Evolutionary conservation across 495 filamentous ascomycete genomes (phyloP).

Genomic region (Trichoderma orchidacearum): DNA sequence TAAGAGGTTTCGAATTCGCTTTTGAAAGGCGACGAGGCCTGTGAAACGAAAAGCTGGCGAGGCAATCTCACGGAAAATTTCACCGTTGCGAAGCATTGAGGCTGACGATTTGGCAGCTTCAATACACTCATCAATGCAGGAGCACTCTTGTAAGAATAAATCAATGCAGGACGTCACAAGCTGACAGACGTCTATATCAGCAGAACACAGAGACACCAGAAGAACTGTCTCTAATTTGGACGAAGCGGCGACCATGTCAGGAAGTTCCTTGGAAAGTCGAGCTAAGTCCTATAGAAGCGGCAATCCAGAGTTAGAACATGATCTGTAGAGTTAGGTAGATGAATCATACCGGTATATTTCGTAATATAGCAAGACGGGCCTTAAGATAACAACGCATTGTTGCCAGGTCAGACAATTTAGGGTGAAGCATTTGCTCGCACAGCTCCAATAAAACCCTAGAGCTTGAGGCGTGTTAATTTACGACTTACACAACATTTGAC

Average conservation of each 20-base stretch:
- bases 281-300: conserved; percentile 25
- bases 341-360: conserved; percentile 26
- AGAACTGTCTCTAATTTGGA: conserved; percentile 44
- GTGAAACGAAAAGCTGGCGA: conserved; percentile 50
- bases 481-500: conserved; percentile 4
- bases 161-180: conserved; percentile 47
- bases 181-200: conserved; percentile 47
- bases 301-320: not conserved
- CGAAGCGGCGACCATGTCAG: conserved; percentile 32
- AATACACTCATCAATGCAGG: conserved; percentile 34
- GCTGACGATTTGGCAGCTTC: conserved; percentile 31
- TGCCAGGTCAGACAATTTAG: conserved; percentile 23
- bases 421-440: conserved; percentile 30
- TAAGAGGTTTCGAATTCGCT: conserved; percentile 40
- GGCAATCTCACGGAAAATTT: conserved; percentile 46
- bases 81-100: conserved; percentile 43
- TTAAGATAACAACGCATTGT: conserved; percentile 39
- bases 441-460: conserved; percentile 35
- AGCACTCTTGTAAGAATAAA: conserved; percentile 47
- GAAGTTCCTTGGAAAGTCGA: conserved; percentile 30
- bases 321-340: not conserved
- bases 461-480: conserved; percentile 11
- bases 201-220: conserved; percentile 46
- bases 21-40: conserved; percentile 52
- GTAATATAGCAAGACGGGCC: conserved; percentile 31